Percentiles rank a stretch among this genome's conserved stretches.
Conservation (phyloP, 805 yeast species). For the Saturnispora ahearnii region DNA sequence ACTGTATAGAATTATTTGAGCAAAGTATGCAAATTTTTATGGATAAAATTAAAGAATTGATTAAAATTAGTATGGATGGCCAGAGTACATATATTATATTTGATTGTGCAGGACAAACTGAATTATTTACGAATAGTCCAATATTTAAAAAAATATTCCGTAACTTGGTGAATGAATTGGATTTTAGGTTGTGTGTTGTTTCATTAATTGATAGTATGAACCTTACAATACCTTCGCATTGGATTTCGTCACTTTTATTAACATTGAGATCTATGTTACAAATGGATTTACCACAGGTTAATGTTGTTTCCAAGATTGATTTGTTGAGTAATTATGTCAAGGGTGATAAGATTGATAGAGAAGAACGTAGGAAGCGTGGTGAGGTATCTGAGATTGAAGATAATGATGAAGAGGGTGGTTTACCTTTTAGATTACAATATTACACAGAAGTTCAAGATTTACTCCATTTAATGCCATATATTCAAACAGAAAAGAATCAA, state of each 20-base stretch:
- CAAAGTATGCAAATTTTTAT: slow-evolving; percentile 51
- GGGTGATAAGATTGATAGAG: slow-evolving; percentile 19
- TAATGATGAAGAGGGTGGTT: slow-evolving; percentile 42
- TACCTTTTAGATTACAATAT: slow-evolving; percentile 76
- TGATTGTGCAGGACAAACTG: slow-evolving; percentile 96
- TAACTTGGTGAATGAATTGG: slow-evolving; percentile 51
- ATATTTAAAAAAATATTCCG: slow-evolving; percentile 63
- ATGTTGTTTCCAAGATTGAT: slow-evolving; percentile 89
- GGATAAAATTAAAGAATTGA: slow-evolving; percentile 45
- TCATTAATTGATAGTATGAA: slow-evolving; percentile 77
- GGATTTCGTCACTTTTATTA: slow-evolving; percentile 69
- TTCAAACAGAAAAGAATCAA: slow-evolving; percentile 66
- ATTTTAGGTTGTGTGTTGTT: slow-evolving; percentile 73
- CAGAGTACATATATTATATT: slow-evolving; percentile 56
- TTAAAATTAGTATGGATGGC: slow-evolving; percentile 34
- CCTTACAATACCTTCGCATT: slow-evolving; percentile 80
- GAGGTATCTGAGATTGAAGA: slow-evolving; percentile 9
- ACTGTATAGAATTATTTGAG: slow-evolving; percentile 66
- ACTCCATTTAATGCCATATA: slow-evolving; percentile 51
- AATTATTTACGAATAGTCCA: slow-evolving; percentile 82
- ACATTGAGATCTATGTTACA: slow-evolving; percentile 90
- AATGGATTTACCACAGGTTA: slow-evolving; percentile 84
- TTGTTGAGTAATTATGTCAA: slow-evolving; percentile 46
- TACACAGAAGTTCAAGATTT: slow-evolving; percentile 92
- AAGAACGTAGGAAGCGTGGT: slow-evolving; percentile 15